phyloP scores from a whole-genome alignment of 2,329 filamentous ascomycete species.

The Fusarium sp. region DNA sequence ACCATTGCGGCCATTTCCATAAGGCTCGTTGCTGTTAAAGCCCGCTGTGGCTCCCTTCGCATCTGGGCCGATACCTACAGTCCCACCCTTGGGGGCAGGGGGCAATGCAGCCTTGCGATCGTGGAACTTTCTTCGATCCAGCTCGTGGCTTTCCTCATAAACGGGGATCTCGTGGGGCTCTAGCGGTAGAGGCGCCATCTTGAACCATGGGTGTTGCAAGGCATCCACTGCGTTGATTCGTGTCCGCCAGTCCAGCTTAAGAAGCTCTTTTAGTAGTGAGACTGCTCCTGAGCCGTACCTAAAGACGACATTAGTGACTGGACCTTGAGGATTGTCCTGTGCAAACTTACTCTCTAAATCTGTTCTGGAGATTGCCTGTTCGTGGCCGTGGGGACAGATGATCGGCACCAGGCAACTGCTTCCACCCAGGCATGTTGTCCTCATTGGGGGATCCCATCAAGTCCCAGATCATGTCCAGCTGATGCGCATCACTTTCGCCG shows the following conservation, averaged over 20 bases:
- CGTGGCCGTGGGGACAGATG: slow-evolving; percentile 72
- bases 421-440: slow-evolving; percentile 93
- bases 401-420: slow-evolving; percentile 82
- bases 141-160: slow-evolving; percentile 95
- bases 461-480: slow-evolving; percentile 93
- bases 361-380: slow-evolving; percentile 73
- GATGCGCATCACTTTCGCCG: slow-evolving; percentile 88
- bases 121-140: slow-evolving; percentile 92
- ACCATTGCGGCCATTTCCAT: slow-evolving; percentile 59
- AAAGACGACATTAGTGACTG: slow-evolving; percentile 31
- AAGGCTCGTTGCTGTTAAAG: slow-evolving; percentile 65
- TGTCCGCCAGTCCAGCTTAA: slow-evolving; percentile 89
- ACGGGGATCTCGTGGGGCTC: slow-evolving; percentile 86
- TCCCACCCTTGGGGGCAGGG: slow-evolving; percentile 90
- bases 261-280: slow-evolving; percentile 81
- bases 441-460: slow-evolving; percentile 91
- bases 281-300: slow-evolving; percentile 78
- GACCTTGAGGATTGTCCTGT: background rate
- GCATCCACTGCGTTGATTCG: slow-evolving; percentile 95
- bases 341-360: slow-evolving; percentile 77
- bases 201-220: slow-evolving; percentile 92
- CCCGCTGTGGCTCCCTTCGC: slow-evolving; percentile 60
- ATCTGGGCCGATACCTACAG: slow-evolving; percentile 79
- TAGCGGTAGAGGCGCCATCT: slow-evolving; percentile 79
- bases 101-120: slow-evolving; percentile 86